Percentiles rank a stretch among this genome's conserved stretches.
phyloP scores from a whole-genome alignment of 2,329 filamentous ascomycete genomes.

The Diaporthe capsici region DNA sequence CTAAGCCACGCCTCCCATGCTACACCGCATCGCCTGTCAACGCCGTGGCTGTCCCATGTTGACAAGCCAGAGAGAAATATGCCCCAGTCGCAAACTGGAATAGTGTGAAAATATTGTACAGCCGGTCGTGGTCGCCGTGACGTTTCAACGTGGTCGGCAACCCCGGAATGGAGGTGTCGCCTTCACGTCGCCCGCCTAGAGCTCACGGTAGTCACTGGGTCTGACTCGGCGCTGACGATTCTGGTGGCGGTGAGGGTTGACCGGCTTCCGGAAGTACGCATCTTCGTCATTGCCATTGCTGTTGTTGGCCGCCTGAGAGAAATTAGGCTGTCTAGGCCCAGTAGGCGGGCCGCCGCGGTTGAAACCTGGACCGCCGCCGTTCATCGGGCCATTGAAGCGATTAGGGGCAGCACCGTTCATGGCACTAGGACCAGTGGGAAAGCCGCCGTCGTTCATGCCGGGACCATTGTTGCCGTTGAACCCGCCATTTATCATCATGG shows the following conservation, averaged over 20 bases:
- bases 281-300: conserved; percentile 75
- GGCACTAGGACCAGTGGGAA: conserved; percentile 37
- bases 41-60: conserved; percentile 1
- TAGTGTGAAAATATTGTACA: conserved; percentile 17
- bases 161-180: conserved; percentile 28
- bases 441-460: conserved; percentile 48
- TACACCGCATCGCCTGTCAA: not conserved
- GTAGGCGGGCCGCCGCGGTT: conserved; percentile 44
- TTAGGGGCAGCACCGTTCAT: conserved; percentile 52
- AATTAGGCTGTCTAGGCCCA: conserved; percentile 40
- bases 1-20: not conserved
- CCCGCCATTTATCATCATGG: conserved; percentile 52
- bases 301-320: conserved; percentile 47
- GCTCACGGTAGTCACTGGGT: conserved; percentile 91
- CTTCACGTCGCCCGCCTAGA: conserved; percentile 61
- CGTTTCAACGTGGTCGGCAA: conserved; percentile 11
- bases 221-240: conserved; percentile 84
- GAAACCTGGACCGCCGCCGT: conserved; percentile 48
- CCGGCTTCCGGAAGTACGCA: conserved; percentile 94
- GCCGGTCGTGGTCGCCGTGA: not conserved
- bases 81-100: not conserved
- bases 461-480: conserved; percentile 50
- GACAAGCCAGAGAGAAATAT: conserved; percentile 1
- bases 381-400: conserved; percentile 47
- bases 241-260: conserved; percentile 93